Base-by-base conservation (phyloP, 768 basidiomycete species). In the Russula ochroleuca region DNA sequence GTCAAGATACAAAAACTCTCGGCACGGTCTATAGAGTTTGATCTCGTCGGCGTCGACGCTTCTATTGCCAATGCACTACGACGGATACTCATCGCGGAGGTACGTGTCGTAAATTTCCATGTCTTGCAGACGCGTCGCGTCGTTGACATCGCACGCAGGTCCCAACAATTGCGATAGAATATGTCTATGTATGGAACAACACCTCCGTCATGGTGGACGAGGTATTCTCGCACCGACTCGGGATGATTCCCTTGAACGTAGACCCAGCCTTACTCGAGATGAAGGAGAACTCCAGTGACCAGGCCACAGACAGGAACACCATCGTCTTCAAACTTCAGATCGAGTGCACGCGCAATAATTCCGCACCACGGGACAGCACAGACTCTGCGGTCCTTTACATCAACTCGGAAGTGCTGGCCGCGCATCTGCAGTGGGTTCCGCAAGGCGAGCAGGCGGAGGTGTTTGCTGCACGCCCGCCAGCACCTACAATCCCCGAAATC, bases 31-130 rank as follows among this genome's bases (percentile, higher is more conserved):
- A 84, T 97, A 65, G 95, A 98, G 68, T 96, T 99, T 73, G 97
- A 99, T 75, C 79, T 98, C 50, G 83, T 98, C 61, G 95, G 96
- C 6, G 89, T 98, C 33, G 96, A 99, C 73, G 92, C 97, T 0
- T 91, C 93, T 17, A 90, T 99, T 63, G 94, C 97, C 35, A 98
- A 99, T 74, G 94, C 96, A 0, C 84, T 96, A 67, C 81, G 97
- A 31, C 81, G 97, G 61, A 93, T 97, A 59, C 80, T 98, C 72
- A 90, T 98, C 52, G 90, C 96, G 11, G 97, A 99, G 82, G 95
- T 94, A 59, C 3, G 62, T 58, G 83, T 38, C 23, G 9, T 4
- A 19, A 19, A 33, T 57, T 23, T 57, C 6, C 19, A 55, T 2
- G 23, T 58, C 57, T 41, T 33, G 13, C 21, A n/a, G 33, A 45